Evolutionary conservation across 352 stramenopile species (phyloP).

Genomic region (Pythium diclinum): DNA sequence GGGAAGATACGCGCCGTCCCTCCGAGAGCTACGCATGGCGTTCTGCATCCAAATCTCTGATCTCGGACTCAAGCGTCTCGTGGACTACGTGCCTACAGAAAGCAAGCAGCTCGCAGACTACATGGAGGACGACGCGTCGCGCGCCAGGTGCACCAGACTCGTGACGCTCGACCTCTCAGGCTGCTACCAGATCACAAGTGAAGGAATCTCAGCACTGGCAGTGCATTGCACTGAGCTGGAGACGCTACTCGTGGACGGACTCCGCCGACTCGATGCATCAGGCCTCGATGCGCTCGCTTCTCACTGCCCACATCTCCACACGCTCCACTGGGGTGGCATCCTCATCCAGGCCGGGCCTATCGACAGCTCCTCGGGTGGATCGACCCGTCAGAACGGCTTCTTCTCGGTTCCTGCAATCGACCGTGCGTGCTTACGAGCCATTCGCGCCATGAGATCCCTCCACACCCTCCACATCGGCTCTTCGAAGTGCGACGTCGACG

Average conservation of each 20-base stretch:
- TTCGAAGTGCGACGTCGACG: slow-evolving; percentile 50
- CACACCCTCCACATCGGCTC: slow-evolving; percentile 52
- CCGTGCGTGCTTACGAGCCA: slow-evolving; percentile 25
- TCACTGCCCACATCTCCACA: slow-evolving; percentile 38
- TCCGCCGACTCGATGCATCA: slow-evolving; percentile 39
- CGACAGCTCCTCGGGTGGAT: not conserved
- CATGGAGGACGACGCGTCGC: slow-evolving; percentile 23
- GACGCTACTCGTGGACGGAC: slow-evolving; percentile 52
- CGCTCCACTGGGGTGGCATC: slow-evolving; percentile 51
- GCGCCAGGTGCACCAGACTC: slow-evolving; percentile 40
- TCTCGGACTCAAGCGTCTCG: slow-evolving; percentile 44
- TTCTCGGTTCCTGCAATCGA: slow-evolving; percentile 63
- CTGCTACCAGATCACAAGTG: slow-evolving; percentile 64
- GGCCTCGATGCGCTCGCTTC: slow-evolving; percentile 33
- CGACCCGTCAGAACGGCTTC: slow-evolving; percentile 29
- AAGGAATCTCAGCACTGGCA: slow-evolving; percentile 37
- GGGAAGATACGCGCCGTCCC: slow-evolving; percentile 34
- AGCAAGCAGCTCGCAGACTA: slow-evolving; percentile 31
- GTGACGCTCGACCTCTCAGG: slow-evolving; percentile 53
- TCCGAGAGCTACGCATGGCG: slow-evolving; percentile 40
- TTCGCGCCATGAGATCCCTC: slow-evolving; percentile 30
- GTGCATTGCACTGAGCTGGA: slow-evolving; percentile 37
- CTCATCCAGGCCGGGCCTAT: slow-evolving; percentile 43
- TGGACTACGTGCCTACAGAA: slow-evolving; percentile 28
- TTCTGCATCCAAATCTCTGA: slow-evolving; percentile 63